Evolutionary conservation across 129 eudicot species (phyloP).

Genomic region (Apium graveolens): DNA sequence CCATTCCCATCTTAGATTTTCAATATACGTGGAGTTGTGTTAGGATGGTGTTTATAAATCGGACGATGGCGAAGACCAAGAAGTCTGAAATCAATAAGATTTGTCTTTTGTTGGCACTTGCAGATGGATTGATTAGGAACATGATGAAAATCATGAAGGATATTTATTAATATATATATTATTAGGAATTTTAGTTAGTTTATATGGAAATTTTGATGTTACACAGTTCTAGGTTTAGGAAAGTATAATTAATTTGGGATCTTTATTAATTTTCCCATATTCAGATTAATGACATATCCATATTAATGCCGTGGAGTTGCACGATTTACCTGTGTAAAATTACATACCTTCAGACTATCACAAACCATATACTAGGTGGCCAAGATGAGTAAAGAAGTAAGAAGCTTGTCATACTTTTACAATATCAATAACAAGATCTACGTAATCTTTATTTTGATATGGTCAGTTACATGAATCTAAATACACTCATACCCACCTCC

Average conservation of each 20-base stretch:
- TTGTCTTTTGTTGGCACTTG: not conserved
- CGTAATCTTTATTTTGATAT: not conserved
- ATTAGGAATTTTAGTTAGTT: not conserved
- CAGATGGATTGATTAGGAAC: not conserved
- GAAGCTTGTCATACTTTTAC: not conserved
- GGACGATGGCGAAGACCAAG: not conserved
- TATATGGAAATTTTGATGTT: not conserved
- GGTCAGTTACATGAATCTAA: not conserved
- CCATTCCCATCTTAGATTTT: not conserved
- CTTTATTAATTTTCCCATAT: not conserved
- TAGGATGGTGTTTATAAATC: not conserved
- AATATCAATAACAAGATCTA: not conserved
- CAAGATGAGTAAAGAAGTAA: not conserved
- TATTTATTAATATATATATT: not conserved
- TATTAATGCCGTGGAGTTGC: not conserved
- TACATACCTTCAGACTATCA: not conserved
- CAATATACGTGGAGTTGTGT: not conserved
- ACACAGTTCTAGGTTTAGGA: not conserved
- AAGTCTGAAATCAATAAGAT: not conserved
- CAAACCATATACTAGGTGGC: not conserved
- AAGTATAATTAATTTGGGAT: not conserved
- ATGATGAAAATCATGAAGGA: not conserved
- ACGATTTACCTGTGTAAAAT: not conserved
- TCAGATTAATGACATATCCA: not conserved
- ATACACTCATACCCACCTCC: not conserved